Percentiles rank a stretch among this genome's conserved stretches.
Conservation (phyloP, 1,139 yeast species). For the Eremothecium sinecaudum region DNA sequence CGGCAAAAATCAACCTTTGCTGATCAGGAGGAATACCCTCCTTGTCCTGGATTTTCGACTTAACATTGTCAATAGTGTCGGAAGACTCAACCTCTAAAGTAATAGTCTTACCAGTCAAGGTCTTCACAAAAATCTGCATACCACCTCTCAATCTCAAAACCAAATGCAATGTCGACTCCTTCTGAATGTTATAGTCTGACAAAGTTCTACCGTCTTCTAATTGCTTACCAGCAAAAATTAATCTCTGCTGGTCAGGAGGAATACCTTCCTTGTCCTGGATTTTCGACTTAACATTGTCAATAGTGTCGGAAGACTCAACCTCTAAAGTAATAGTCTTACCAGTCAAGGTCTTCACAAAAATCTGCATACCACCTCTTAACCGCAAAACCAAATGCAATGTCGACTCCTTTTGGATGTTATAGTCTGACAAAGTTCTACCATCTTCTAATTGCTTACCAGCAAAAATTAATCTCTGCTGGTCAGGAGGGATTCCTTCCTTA, state of each 20-base stretch:
- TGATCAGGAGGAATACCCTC: conserved; percentile 98
- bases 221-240: conserved; percentile 81
- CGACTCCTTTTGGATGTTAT: conserved; percentile 86
- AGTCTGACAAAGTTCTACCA: conserved; percentile 78
- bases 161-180: conserved; percentile 65
- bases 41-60: conserved; percentile 96
- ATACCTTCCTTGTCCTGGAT: conserved; percentile 83
- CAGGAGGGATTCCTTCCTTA: conserved; percentile 98
- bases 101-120: conserved; percentile 65
- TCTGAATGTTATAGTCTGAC: conserved; percentile 71
- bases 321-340: conserved; percentile 73
- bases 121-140: conserved; percentile 48
- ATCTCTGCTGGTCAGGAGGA: conserved; percentile 81
- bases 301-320: conserved; percentile 79
- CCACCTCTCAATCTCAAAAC: conserved; percentile 65
- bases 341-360: conserved; percentile 54
- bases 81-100: conserved; percentile 63
- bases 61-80: conserved; percentile 72
- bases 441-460: conserved; percentile 94
- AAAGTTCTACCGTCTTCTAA: conserved; percentile 77
- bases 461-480: conserved; percentile 94
- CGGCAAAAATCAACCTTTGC: conserved; percentile 96
- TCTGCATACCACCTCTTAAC: conserved; percentile 83
- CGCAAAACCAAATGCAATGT: conserved; percentile 77
- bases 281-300: conserved; percentile 75